Evolutionary conservation across 768 basidiomycete species (phyloP).

Genomic region (Boletus rubropictus): DNA sequence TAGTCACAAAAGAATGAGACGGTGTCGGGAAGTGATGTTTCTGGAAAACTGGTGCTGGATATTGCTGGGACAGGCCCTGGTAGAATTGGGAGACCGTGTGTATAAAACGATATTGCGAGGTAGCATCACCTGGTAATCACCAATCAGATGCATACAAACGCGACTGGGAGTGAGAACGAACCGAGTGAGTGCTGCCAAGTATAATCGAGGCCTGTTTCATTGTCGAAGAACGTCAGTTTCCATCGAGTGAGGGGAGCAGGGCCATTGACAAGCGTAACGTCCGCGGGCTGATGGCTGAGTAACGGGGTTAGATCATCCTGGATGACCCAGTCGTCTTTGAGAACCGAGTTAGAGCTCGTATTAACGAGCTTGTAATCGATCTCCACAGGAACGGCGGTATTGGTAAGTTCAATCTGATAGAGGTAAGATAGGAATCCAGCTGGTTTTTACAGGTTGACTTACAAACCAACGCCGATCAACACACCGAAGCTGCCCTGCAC

Average conservation of each 20-base stretch:
- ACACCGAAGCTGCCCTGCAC: constrained; percentile 9
- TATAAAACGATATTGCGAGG: constrained; percentile 19
- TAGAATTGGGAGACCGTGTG: constrained; percentile 23
- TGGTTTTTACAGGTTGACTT: neutral
- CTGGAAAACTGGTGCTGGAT: constrained; percentile 13
- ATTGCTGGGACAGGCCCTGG: constrained; percentile 9
- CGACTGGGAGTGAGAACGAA: neutral
- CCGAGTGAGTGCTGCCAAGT: constrained; percentile 31
- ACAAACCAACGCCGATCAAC: constrained; percentile 9
- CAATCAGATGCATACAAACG: neutral
- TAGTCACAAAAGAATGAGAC: constrained; percentile 1
- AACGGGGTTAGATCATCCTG: constrained; percentile 12
- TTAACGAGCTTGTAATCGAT: constrained; percentile 3
- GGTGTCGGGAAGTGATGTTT: constrained; percentile 15
- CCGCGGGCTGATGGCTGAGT: constrained; percentile 1
- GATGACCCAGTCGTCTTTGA: constrained; percentile 13
- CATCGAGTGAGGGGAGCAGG: constrained; percentile 15
- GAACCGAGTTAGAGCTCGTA: neutral
- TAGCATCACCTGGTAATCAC: constrained; percentile 22
- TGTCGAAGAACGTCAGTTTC: constrained; percentile 19
- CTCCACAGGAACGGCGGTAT: constrained; percentile 10
- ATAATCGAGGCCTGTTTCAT: constrained; percentile 20
- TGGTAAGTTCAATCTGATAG: constrained; percentile 11
- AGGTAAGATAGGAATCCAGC: neutral
- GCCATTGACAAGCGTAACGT: constrained; percentile 1